phyloP scores from a whole-genome alignment of 2,329 filamentous ascomycete genomes.

The Aspergillus sp. region DNA sequence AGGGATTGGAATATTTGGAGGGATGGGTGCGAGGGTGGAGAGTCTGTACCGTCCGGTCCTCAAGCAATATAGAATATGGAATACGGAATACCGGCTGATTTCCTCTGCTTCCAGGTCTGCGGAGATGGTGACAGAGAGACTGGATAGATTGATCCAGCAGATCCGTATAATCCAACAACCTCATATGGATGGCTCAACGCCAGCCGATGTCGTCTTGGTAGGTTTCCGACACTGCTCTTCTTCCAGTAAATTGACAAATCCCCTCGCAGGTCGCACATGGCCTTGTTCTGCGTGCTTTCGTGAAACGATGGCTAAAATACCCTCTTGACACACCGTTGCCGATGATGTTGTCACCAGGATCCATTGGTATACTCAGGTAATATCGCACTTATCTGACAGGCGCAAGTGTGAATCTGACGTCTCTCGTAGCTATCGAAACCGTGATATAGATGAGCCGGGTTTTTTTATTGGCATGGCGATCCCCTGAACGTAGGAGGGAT shows the following conservation, averaged over 20 bases:
- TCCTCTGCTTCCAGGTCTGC: not conserved
- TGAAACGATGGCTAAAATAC: not conserved
- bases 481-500: too few species aligned
- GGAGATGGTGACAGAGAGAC: not conserved
- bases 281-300: not conserved
- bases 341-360: not conserved
- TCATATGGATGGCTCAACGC: not conserved
- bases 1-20: conserved; percentile 58
- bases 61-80: too few species aligned
- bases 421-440: too few species aligned
- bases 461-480: too few species aligned
- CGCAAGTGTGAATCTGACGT: too few species aligned
- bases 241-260: too few species aligned
- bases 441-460: too few species aligned
- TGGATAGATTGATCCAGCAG: not conserved
- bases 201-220: not conserved
- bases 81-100: not conserved
- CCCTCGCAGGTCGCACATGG: not conserved
- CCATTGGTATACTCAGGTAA: not conserved
- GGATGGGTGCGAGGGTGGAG: conserved; percentile 59
- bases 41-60: conserved; percentile 36
- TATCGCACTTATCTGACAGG: too few species aligned
- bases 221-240: not conserved
- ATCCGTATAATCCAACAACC: not conserved
- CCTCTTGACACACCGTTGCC: not conserved